Evolutionary conservation across 495 filamentous ascomycete species (phyloP), one percentile per base, ranked within the genome.

Genomic region (Neurospora discreta): DNA sequence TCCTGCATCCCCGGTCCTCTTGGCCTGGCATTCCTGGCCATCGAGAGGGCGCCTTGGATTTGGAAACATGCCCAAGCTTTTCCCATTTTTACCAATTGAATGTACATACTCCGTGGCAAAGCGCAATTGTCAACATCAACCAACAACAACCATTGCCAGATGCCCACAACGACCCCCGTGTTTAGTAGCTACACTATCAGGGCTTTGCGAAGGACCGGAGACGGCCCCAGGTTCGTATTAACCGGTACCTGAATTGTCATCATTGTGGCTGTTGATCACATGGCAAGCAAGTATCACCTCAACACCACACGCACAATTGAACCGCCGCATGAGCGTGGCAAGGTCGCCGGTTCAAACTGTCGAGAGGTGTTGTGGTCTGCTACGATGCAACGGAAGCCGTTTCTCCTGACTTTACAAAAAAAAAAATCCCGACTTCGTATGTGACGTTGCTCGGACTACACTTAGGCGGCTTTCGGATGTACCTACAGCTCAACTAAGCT

Each of bases 371-470:
- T 68, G 39, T 39, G n/a, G 18, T 5, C 13, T 30, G 38, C 18
- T 68, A 46, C 39, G 30, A 40, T 60, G 52, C 6, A 26, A 60
- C 52, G 52, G 52, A 18, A 60, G 26, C 52, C 13, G 46, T 69
- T 69, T 52, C 39, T 71, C 41, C 40, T 69, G 33, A 69, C 73
- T 71, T 43, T 40, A 52, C 74, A 40, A 68, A 68, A 69, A 67
- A 72, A 40, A 68, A 68, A 69, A 67, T 43, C 39, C 71, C 68
- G 68, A 73, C 8, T 40, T 42, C 40, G 39, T 46, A 69, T 75
- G 74, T 78, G 75, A 78, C 77, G 77, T 76, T 79, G 77, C 76
- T 76, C 69, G 70, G 72, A 69, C 77, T 79, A 78, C 75, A 79
- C 73, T 78, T 78, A 77, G 75, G 72, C 68, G 39, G 52, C 26